Conservation (phyloP, 768 basidiomycete genomes). For the Boletus rubescentipes region DNA sequence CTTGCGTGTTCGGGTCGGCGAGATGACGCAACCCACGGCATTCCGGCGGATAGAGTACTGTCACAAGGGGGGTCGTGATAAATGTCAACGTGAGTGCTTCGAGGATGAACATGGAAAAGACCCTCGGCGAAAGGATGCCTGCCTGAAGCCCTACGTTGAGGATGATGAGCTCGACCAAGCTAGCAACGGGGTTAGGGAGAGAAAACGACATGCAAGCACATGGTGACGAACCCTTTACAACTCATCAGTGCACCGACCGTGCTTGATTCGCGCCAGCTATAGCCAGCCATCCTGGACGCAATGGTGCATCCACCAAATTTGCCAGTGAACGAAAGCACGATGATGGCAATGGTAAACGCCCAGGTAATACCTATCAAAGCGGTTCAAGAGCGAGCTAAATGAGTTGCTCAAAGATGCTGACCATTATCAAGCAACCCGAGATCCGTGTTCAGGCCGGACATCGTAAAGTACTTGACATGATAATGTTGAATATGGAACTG, state of each 20-base stretch:
- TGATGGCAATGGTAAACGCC: slow-evolving; percentile 85
- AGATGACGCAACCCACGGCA: slow-evolving; percentile 51
- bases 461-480: slow-evolving; percentile 74
- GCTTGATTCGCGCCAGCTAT: slow-evolving; percentile 75
- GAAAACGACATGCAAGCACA: background rate
- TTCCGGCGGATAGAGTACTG: slow-evolving; percentile 63
- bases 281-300: slow-evolving; percentile 67
- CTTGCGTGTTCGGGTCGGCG: no score
- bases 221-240: slow-evolving; percentile 74
- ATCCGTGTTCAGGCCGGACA: slow-evolving; percentile 91
- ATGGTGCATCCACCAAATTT: slow-evolving; percentile 87
- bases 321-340: slow-evolving; percentile 72
- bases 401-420: slow-evolving; percentile 15
- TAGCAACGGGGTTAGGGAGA: slow-evolving; percentile 27
- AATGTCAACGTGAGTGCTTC: slow-evolving; percentile 81
- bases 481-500: background rate
- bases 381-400: background rate
- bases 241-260: slow-evolving; percentile 93
- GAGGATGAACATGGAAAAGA: slow-evolving; percentile 97
- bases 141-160: slow-evolving; percentile 90
- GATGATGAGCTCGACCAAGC: slow-evolving; percentile 93
- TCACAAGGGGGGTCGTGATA: slow-evolving; percentile 79
- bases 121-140: slow-evolving; percentile 67
- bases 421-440: slow-evolving; percentile 82
- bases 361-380: slow-evolving; percentile 64